These are phyloP conservation scores for Trypanosoma lewisi DNA, from an alignment of 208 protist genomes.

Conservation along the genomic window DNA sequence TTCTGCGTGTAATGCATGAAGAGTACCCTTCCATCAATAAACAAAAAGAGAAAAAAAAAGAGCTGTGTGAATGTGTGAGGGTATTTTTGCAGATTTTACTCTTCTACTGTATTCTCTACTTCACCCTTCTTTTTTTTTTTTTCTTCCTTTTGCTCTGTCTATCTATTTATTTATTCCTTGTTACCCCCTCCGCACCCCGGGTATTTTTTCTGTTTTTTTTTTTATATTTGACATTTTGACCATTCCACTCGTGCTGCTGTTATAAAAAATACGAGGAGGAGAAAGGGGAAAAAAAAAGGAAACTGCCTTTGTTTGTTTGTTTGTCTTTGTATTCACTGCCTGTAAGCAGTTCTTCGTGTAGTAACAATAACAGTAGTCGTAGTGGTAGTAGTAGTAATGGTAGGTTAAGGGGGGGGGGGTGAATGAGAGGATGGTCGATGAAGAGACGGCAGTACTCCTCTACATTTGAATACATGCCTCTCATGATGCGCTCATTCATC, in stretches of 20 bases:
- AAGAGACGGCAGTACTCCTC: neutral
- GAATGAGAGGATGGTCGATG: no score
- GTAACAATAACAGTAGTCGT: neutral
- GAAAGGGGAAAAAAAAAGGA: neutral
- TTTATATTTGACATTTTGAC: neutral
- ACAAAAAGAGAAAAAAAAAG: conserved; percentile 3
- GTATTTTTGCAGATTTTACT: neutral
- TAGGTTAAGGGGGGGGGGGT: no score
- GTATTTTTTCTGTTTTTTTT: neutral
- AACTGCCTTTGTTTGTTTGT: neutral
- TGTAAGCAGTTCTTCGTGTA: neutral
- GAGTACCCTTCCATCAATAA: neutral
- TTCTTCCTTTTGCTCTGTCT: conserved; percentile 16
- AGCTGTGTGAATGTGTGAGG: neutral
- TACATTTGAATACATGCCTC: no score
- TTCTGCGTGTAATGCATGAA: no score
- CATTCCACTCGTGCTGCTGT: neutral
- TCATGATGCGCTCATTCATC: no score
- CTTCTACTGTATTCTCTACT: neutral
- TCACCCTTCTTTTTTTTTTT: conserved; percentile 11
- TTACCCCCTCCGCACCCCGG: neutral
- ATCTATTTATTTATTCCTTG: neutral
- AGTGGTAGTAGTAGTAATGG: neutral
- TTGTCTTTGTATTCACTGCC: neutral
- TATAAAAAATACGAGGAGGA: neutral